phyloP scores from a whole-genome alignment of 495 filamentous ascomycete genomes.

The Parmelia sp. region DNA sequence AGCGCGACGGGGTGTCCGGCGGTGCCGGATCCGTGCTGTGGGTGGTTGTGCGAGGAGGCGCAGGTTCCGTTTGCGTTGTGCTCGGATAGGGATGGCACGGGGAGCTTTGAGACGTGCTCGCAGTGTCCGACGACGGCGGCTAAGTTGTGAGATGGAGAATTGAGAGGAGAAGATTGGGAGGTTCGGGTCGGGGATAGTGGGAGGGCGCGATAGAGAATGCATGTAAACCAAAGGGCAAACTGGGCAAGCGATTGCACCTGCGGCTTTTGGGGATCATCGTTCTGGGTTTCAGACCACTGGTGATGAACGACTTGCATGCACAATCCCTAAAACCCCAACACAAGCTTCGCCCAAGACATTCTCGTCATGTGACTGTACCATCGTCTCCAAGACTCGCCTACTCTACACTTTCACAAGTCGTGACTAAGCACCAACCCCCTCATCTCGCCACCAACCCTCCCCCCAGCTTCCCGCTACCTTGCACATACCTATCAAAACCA shows the following conservation, averaged over 20 bases:
- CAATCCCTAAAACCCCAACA: background rate
- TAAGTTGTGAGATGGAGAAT: background rate
- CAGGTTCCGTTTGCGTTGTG: conserved; percentile 24
- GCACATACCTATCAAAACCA: background rate
- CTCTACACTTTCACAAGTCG: background rate
- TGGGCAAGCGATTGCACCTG: background rate
- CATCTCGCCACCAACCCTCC: background rate
- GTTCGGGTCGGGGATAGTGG: background rate
- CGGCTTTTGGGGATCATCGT: background rate
- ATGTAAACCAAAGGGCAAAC: background rate
- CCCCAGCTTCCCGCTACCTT: background rate
- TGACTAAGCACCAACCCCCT: background rate
- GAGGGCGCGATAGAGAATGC: no score
- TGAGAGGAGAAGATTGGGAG: background rate
- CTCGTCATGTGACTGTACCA: background rate
- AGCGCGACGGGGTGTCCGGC: conserved; percentile 14
- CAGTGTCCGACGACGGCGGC: conserved; percentile 5
- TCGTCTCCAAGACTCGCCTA: background rate
- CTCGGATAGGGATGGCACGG: conserved; percentile 8
- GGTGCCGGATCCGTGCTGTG: conserved; percentile 13
- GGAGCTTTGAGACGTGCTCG: conserved; percentile 11
- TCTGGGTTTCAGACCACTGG: background rate
- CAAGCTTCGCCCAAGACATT: background rate
- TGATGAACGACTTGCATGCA: background rate
- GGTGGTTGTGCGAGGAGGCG: conserved; percentile 18